Percentiles rank a stretch among this genome's conserved stretches.
phyloP scores from a whole-genome alignment of 805 yeast genomes.

The Ogataea saltuana region DNA sequence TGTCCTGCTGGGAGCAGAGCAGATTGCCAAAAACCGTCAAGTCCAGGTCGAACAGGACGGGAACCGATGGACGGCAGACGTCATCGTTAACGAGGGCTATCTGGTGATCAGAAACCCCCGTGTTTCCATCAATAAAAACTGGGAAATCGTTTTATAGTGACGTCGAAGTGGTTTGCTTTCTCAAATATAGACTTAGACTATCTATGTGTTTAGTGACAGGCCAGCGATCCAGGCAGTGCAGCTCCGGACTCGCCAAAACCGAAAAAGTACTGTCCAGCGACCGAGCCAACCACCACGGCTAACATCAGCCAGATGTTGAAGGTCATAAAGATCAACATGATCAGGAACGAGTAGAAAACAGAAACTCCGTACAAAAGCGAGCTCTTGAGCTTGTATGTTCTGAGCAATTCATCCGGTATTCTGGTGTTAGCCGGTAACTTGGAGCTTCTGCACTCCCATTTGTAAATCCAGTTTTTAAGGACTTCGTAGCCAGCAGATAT shows the following conservation, averaged over 20 bases:
- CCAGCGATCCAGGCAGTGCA: slow-evolving; percentile 19
- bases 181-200: background rate
- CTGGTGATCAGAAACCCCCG: slow-evolving; percentile 49
- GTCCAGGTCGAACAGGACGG: slow-evolving; percentile 43
- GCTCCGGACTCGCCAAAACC: slow-evolving; percentile 19
- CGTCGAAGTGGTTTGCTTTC: background rate
- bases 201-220: slow-evolving; percentile 29
- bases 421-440: slow-evolving; percentile 7
- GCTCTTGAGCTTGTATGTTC: slow-evolving; percentile 28
- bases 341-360: slow-evolving; percentile 45
- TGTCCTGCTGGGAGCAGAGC: slow-evolving; percentile 43
- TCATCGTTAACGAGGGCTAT: slow-evolving; percentile 23
- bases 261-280: slow-evolving; percentile 38
- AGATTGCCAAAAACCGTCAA: slow-evolving; percentile 21
- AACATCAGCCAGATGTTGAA: slow-evolving; percentile 49
- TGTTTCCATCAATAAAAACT: slow-evolving; percentile 45
- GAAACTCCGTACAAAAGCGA: slow-evolving; percentile 41
- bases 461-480: slow-evolving; percentile 29
- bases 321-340: slow-evolving; percentile 51
- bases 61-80: slow-evolving; percentile 38
- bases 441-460: slow-evolving; percentile 26
- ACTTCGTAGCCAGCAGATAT: slow-evolving; percentile 41
- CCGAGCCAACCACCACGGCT: slow-evolving; percentile 44
- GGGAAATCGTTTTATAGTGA: slow-evolving; percentile 38
- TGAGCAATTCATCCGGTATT: slow-evolving; percentile 21